phyloP scores from a whole-genome alignment of 2,329 filamentous ascomycete species.

The Epichloe brachyelytri region DNA sequence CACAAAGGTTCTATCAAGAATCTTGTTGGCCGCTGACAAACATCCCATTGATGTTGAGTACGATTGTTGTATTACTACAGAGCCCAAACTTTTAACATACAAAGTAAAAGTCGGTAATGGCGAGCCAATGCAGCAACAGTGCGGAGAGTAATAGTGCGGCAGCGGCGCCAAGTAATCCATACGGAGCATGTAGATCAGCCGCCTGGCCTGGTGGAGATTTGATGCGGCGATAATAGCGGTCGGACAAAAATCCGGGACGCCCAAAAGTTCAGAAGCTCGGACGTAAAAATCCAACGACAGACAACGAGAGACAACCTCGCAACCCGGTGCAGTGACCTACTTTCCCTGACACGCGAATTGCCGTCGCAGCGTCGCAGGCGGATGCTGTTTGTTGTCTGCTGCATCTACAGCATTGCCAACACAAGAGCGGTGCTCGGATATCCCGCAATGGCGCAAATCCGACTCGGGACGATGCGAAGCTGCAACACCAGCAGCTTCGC shows the following conservation, averaged over 20 bases:
- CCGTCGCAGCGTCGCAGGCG: conserved; percentile 1
- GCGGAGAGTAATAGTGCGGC: neutral
- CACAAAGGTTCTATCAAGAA: too few species aligned
- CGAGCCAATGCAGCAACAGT: neutral
- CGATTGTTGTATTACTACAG: too few species aligned
- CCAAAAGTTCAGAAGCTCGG: neutral
- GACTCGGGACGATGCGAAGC: conserved; percentile 17
- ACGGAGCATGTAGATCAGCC: too few species aligned
- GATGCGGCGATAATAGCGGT: conserved; percentile 1
- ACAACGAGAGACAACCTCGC: neutral
- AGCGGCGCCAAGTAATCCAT: neutral
- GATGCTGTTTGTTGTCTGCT: neutral
- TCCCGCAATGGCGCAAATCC: conserved; percentile 20
- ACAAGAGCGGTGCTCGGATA: conserved; percentile 2
- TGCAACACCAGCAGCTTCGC: conserved; percentile 8
- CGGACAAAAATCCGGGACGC: conserved; percentile 3
- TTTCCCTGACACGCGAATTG: neutral
- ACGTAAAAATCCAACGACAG: neutral
- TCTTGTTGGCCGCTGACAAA: too few species aligned
- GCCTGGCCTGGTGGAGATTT: neutral
- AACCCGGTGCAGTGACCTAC: neutral
- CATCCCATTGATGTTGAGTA: too few species aligned
- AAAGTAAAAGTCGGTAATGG: too few species aligned
- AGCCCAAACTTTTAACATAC: too few species aligned
- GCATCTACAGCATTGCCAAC: neutral